A percentile compares a stretch with the other conserved stretches of the same genome.
phyloP scores from a whole-genome alignment of 768 basidiomycete species.

The Gymnopilus junonius region DNA sequence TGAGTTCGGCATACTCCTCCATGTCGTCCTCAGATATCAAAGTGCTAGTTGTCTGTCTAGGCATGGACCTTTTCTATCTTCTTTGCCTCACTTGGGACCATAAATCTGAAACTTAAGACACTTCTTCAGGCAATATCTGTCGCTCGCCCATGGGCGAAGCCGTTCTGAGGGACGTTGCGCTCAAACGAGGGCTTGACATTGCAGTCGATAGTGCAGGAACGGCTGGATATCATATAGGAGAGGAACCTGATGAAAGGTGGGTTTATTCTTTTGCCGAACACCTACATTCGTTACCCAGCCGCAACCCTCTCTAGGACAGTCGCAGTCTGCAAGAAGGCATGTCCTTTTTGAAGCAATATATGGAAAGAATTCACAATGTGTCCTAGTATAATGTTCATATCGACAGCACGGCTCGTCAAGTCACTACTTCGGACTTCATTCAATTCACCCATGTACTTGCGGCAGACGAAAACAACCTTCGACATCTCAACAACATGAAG shows the following conservation, averaged over 20 bases:
- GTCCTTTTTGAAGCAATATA: not conserved
- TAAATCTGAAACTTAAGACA: constrained; percentile 1
- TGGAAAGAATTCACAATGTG: not conserved
- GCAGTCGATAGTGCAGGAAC: constrained; percentile 86
- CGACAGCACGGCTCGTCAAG: constrained; percentile 67
- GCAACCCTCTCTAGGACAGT: constrained; percentile 54
- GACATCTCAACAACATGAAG: constrained; percentile 56
- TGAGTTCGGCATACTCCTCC: not conserved
- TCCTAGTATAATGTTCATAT: constrained; percentile 77
- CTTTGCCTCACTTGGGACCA: not conserved
- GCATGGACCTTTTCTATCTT: constrained; percentile 27
- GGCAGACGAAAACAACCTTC: constrained; percentile 78
- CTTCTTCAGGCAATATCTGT: constrained; percentile 74
- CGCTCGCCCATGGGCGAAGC: constrained; percentile 95
- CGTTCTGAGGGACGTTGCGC: constrained; percentile 71
- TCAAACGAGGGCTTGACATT: constrained; percentile 67
- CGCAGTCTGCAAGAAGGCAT: constrained; percentile 71
- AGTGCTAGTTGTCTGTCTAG: constrained; percentile 77
- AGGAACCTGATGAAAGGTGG: constrained; percentile 83
- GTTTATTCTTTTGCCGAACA: not conserved
- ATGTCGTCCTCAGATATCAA: constrained; percentile 43
- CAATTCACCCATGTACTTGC: constrained; percentile 86
- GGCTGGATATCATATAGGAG: constrained; percentile 81
- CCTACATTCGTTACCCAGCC: not conserved
- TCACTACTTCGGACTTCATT: constrained; percentile 68